Conservation (phyloP, 2,329 filamentous ascomycete genomes). For the Madurella mycetomatis region DNA sequence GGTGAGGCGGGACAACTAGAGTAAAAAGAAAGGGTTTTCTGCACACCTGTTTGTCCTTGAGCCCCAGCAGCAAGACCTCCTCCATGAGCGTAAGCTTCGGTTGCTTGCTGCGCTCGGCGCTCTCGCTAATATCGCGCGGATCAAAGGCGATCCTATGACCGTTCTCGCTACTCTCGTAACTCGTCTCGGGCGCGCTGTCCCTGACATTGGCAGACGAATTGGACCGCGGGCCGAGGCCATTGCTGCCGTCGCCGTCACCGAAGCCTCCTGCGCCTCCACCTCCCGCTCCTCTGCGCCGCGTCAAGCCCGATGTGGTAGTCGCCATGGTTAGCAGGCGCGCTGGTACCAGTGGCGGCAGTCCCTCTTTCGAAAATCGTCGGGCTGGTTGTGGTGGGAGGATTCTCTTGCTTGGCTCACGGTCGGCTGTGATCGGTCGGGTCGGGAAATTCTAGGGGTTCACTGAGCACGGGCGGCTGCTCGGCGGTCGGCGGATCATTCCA, state of each 20-base stretch:
- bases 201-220: conserved; percentile 50
- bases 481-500: neutral
- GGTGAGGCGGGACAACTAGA: conserved; percentile 1
- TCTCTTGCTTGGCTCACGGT: neutral
- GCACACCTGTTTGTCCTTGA: conserved; percentile 95
- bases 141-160: conserved; percentile 99
- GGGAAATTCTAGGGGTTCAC: neutral
- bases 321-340: conserved; percentile 20
- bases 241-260: conserved; percentile 58
- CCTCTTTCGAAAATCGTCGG: neutral
- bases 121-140: conserved; percentile 95
- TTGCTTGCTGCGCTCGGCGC: conserved; percentile 91
- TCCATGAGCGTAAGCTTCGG: conserved; percentile 99
- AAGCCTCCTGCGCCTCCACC: conserved; percentile 56
- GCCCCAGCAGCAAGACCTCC: conserved; percentile 86
- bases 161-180: conserved; percentile 88
- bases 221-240: conserved; percentile 52
- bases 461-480: neutral
- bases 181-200: conserved; percentile 64
- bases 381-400: neutral
- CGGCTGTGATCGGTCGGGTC: neutral
- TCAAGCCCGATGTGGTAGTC: conserved; percentile 52
- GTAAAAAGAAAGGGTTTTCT: neutral
- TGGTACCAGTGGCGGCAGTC: neutral
- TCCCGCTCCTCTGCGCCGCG: conserved; percentile 67